Base-by-base conservation (phyloP, 2,329 filamentous ascomycete species). In the Cryphonectria japonica region DNA sequence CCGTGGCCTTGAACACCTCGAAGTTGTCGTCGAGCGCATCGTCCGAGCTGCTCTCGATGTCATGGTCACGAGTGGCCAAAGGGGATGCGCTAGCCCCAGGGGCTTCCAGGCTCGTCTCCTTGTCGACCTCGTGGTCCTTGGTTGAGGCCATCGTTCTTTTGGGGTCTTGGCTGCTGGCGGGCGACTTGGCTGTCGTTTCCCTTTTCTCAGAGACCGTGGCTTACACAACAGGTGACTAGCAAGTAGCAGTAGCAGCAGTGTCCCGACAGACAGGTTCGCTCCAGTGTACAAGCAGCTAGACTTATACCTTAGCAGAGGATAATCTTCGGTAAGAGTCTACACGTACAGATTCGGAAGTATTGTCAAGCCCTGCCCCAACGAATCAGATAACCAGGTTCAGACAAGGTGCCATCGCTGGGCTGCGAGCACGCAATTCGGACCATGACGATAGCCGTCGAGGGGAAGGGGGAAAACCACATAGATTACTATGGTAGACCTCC, bases 11-110 rank as follows among this genome's bases (percentile, higher is more conserved):
- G 76, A 77, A 81, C 32, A 78, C 74, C 60, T 75, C 74, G 67
- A 80, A 79, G 54, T 75, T 78, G 34, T 81, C 79, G 66, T 81
- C 79, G 54, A 80, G 72, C 39, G 77, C 75, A 2, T 70, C 65
- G 29, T 73, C 72, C 37, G 70, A 72, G 70, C 72, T 72, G 46
- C 67, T 34, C 66, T 72, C 60, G 74, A 73, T 2, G 80, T 26
- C 64, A 16, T 46, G 29, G 39, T 69, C 68, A 26, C 37, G 29
- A 2, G 34, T 63, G 16, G 63, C 41, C 14, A 57, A 46, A 22
- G 66, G 34, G 4, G 66, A 62, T 6, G 57, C n/a, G 11, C 34
- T 39, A 9, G 61, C 34, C 16, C 39, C 41, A 1, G 61, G 57
- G 8, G 37, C 57, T 5, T 46, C 67, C 37, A 67, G 57, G 13